Percentiles rank a stretch among this genome's conserved stretches.
Evolutionary conservation across 1,284 basidiomycete species (phyloP).

Genomic region (Cutaneotrichosporon curvatum): DNA sequence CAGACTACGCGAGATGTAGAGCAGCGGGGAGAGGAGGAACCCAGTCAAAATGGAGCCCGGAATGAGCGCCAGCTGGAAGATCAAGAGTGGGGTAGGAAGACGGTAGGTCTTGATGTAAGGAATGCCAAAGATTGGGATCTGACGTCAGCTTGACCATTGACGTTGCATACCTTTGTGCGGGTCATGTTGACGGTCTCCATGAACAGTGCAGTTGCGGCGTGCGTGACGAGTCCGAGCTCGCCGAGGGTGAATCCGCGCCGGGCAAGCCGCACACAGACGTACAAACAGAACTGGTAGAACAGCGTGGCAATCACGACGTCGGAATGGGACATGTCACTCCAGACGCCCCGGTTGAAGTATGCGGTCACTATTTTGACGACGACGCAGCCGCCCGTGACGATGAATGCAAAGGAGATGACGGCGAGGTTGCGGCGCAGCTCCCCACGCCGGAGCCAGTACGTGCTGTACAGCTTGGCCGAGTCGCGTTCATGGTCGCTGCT

Average conservation of each 20-base stretch:
- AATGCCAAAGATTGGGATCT: constrained; percentile 76
- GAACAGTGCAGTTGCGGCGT: constrained; percentile 76
- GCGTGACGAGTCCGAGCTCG: constrained; percentile 79
- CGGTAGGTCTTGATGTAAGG: constrained; percentile 87
- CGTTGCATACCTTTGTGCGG: constrained; percentile 58
- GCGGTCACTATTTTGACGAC: constrained; percentile 40
- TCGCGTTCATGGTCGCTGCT: neutral
- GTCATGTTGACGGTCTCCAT: constrained; percentile 81
- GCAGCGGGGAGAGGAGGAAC: constrained; percentile 86
- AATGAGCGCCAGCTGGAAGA: constrained; percentile 88
- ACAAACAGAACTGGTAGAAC: constrained; percentile 87
- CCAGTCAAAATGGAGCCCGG: constrained; percentile 87
- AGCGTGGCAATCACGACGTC: constrained; percentile 69
- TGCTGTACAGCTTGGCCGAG: constrained; percentile 4
- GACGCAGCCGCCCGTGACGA: constrained; percentile 40
- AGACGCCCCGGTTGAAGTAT: constrained; percentile 34
- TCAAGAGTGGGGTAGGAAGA: constrained; percentile 81
- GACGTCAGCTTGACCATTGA: constrained; percentile 1
- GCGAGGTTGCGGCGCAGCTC: constrained; percentile 42
- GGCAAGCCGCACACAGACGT: constrained; percentile 80
- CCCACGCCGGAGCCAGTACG: constrained; percentile 40
- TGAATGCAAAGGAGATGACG: constrained; percentile 42
- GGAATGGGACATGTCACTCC: constrained; percentile 62
- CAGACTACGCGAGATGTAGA: constrained; percentile 85
- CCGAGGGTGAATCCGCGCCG: constrained; percentile 91